Conservation (phyloP, 2,329 filamentous ascomycete genomes). For the Aspergillus tamarii region DNA sequence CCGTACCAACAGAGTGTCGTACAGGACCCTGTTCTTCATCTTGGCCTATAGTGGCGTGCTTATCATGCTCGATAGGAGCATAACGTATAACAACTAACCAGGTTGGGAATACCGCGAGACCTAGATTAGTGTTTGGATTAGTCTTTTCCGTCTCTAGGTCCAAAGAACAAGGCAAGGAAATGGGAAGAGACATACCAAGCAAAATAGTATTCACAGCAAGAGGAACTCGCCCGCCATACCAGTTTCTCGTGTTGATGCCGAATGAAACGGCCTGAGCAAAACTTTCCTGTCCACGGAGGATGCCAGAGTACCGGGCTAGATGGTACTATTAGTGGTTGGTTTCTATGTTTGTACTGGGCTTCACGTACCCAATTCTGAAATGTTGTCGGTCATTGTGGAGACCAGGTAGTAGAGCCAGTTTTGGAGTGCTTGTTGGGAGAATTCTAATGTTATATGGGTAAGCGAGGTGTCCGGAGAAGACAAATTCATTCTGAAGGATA, state of each 20-base stretch:
- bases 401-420: constrained; percentile 62
- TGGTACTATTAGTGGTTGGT: constrained; percentile 9
- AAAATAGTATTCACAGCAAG: constrained; percentile 45
- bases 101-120: constrained; percentile 30
- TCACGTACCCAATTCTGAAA: constrained; percentile 49
- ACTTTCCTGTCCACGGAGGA: constrained; percentile 50
- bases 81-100: constrained; percentile 30
- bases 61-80: constrained; percentile 24
- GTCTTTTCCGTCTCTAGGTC: background rate
- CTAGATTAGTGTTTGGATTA: constrained; percentile 12
- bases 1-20: background rate
- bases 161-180: background rate
- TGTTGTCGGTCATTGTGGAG: constrained; percentile 59
- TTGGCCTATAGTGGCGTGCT: constrained; percentile 1
- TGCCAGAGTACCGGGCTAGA: constrained; percentile 44
- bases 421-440: constrained; percentile 56
- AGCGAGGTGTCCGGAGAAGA: background rate
- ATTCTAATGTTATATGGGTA: constrained; percentile 28
- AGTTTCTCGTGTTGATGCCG: constrained; percentile 48
- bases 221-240: constrained; percentile 47
- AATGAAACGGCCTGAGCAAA: constrained; percentile 50
- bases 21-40: constrained; percentile 20
- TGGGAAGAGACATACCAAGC: constrained; percentile 25
- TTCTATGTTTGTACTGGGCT: background rate
- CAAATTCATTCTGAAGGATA: background rate